Evolutionary conservation across 495 filamentous ascomycete species (phyloP), one percentile per base, ranked within the genome.

Genomic region (Podospora australis): DNA sequence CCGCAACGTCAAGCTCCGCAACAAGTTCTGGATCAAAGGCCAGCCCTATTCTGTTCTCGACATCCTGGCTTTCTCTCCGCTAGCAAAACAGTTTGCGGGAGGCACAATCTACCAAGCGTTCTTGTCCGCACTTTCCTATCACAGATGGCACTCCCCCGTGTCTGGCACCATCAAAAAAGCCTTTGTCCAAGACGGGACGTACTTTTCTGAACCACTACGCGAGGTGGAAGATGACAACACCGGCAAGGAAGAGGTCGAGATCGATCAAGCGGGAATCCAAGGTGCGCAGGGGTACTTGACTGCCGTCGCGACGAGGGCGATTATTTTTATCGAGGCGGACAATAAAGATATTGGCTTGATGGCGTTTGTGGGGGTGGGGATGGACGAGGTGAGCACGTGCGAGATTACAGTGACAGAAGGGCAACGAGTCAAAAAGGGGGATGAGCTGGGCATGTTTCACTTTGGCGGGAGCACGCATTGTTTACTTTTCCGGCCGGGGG

Each of bases 391-490:
- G 6, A 79, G 74, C 35, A 80, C 80, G 2, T 85, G 82, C 35
- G 81, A 88, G 48, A 77, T 84, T 21, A 78, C 72, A 6, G 80
- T 85, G 1, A 65, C 67, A 47, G 72, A 78, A 41, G 84, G 82
- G 0, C 71, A 86, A 58, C 66, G 69, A 26, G 53, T 87, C 39
- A 63, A 60, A 10, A 87, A 86, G 65, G 84, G 83, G 13, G 78
- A 87, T 7, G 63, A 84, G 60, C 64, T 80, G 30, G 84, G 83
- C 17, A 86, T 84, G 82, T 87, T 87, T 60, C 83, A 87, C 59
- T 87, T 82, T 63, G 84, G 84, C 11, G 84, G 84, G 4, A 79
- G 74, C 8, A 80, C 76, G 4, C 74, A 84, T 53, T 82, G 78
- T 49, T 51, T 87, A 53, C 52, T 87, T 1, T 86, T 87, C 47